These are phyloP conservation scores for Tetraselmis striata DNA, from an alignment of 139 green algal species.

Conservation along the genomic window DNA sequence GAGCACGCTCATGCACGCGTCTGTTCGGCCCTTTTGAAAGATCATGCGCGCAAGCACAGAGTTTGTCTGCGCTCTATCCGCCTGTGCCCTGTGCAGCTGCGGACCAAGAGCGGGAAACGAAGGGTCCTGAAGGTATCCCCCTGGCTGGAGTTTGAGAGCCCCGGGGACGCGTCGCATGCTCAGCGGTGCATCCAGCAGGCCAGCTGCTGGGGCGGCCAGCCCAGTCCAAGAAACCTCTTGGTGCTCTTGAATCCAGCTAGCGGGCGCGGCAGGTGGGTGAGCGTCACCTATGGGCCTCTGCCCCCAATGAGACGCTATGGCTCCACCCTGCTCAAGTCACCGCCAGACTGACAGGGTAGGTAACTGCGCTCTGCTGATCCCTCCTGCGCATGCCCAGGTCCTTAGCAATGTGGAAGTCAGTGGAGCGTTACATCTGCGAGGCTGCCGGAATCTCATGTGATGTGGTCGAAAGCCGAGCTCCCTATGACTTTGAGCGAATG, in stretches of 20 bases:
- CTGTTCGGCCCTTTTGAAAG: background rate
- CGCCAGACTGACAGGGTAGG: background rate
- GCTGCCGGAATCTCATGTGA: background rate
- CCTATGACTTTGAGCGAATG: background rate
- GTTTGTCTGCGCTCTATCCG: background rate
- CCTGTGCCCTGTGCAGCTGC: background rate
- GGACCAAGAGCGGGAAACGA: background rate
- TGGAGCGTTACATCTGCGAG: background rate
- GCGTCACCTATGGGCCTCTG: no score
- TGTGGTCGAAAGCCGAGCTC: background rate
- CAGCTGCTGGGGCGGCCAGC: background rate
- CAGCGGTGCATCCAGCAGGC: background rate
- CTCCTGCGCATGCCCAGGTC: no score
- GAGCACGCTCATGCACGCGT: no score
- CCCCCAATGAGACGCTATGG: no score
- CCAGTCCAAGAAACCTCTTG: background rate
- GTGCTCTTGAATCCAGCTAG: background rate
- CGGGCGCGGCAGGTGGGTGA: background rate
- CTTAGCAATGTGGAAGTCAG: background rate
- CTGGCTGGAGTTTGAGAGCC: background rate
- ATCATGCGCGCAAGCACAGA: background rate
- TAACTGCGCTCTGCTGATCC: background rate
- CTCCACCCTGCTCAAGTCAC: no score
- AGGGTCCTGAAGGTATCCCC: background rate
- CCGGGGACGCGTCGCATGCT: background rate